These are phyloP conservation scores for Aspergillus alliaceus DNA, from an alignment of 2,329 filamentous ascomycete genomes.

Conservation along the genomic window DNA sequence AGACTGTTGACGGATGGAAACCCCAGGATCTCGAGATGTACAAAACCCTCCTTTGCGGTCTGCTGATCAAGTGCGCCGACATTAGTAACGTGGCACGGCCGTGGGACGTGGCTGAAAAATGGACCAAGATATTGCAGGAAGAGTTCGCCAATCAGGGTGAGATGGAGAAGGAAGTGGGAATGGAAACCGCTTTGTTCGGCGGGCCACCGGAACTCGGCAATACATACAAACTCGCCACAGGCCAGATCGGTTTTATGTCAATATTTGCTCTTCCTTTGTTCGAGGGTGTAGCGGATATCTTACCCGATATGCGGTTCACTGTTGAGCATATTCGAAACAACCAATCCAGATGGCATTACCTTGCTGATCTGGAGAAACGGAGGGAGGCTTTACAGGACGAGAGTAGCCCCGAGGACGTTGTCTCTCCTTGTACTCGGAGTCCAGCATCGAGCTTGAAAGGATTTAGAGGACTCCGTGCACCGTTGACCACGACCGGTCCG, in stretches of 20 bases:
- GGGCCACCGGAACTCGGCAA: slow-evolving; percentile 80
- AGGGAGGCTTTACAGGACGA: slow-evolving; percentile 26
- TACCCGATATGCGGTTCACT: slow-evolving; percentile 81
- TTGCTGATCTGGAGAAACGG: slow-evolving; percentile 32
- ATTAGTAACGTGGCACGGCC: slow-evolving; percentile 95
- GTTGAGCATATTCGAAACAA: slow-evolving; percentile 80
- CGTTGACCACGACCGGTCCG: slow-evolving; percentile 8
- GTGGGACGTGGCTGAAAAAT: slow-evolving; percentile 77
- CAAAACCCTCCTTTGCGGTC: slow-evolving; percentile 77
- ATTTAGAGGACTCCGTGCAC: slow-evolving; percentile 7
- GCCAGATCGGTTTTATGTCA: slow-evolving; percentile 95
- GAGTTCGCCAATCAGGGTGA: slow-evolving; percentile 91
- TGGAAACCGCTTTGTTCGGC: slow-evolving; percentile 81
- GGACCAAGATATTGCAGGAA: slow-evolving; percentile 92
- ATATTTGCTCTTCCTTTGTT: slow-evolving; percentile 93
- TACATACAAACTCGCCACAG: slow-evolving; percentile 75
- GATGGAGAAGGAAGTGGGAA: slow-evolving; percentile 86
- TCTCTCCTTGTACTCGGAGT: slow-evolving; percentile 38
- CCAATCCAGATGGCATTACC: slow-evolving; percentile 63
- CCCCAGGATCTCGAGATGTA: slow-evolving; percentile 73
- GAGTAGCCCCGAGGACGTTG: slow-evolving; percentile 19
- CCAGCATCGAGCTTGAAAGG: slow-evolving; percentile 21
- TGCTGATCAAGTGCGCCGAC: slow-evolving; percentile 96
- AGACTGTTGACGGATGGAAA: slow-evolving; percentile 70
- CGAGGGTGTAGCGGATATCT: slow-evolving; percentile 78